Base-by-base conservation (phyloP, 345 rosid genomes). In the Xanthoceras sorbifolium region DNA sequence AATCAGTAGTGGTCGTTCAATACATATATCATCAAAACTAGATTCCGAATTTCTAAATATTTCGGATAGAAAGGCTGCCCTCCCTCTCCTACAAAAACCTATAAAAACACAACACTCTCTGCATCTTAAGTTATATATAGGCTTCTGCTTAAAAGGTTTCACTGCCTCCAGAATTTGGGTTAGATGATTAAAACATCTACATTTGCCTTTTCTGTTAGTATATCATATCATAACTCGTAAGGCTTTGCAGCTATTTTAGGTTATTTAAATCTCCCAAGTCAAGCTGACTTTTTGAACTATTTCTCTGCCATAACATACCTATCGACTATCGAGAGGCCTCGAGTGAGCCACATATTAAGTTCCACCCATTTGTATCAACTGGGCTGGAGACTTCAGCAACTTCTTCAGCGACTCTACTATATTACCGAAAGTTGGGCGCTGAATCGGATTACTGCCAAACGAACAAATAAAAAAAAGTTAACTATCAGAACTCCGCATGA, bases 371-470 rank as follows among this genome's bases (percentile, higher is more conserved):
- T 88, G 88, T 69, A 90, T 87, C 80, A 84, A 71, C 84, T 86
- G 87, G 64, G 81, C 77, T 5, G 97, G 96, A 63, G 99, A 92
- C 77, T 95, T 95, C 64, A 92, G 81, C 83, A 93, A 81, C 85
- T 89, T 90, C 91, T 95, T 95, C 71, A 95, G 79, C 9, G 91
- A 78, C 23, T 85, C 86, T 1, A 95, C 97, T 59, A 95, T 92
- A 65, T 80, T 77, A 6, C 84, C 79, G 71, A 95, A 89, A 25
- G 94, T 80, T 42, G 99, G 99, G 28, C 98, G 91, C 69, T 90
- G 86, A 65, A 82, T 85, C 23, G 94, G 97, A 59, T 93, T 92
- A 31, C 97, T 92, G 87, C 77, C 76, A 65, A 62, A 34, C 0
- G 23, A 44, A 59, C 76, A 25, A n/a, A n/a, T n/a, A n/a, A n/a